Base-by-base conservation (phyloP, 768 basidiomycete genomes). In the Infundibulicybe gibba region DNA sequence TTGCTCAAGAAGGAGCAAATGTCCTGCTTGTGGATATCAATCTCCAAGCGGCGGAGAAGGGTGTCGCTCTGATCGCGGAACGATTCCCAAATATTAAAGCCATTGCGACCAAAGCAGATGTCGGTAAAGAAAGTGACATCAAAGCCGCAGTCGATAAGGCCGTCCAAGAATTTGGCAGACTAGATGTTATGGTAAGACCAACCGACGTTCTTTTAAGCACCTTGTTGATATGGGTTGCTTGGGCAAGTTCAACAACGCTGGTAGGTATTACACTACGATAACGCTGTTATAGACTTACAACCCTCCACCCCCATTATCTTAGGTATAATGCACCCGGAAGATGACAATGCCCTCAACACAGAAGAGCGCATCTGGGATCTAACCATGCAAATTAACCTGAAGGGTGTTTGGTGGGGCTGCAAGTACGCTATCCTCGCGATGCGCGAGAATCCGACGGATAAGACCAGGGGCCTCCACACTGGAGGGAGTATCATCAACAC, bases 331-430 rank as follows among this genome's bases (percentile, higher is more conserved):
- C 97, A 97, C 62, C 85, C 92, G 14, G 81, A 74, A 9, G 95
- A 99, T 56, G 95, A 97, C 61, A 85, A 93, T 61, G 97, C 95
- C 11, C 72, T 97, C 59, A 95, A 92, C 64, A 99, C 97, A 14
- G 93, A 95, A 61, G 97, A 99, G 68, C 80, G 77, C 43, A 92
- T 98, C 66, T 99, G 97, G 95, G 90, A 91, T 61, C 72, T 92
- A 48, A 92, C 90, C 2, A 90, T 90, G 85, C 79, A 85, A 52
- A 83, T 97, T 72, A 98, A 98, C 65, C 81, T 95, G 60, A 99
- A 98, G 69, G 97, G 97, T 43, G 97, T 98, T 49, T 98, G 95
- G 97, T 99, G 87, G 85, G 97, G 97, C 30, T 94, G 89, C 77
- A 98, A 97, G 69, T 86, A 98, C 60, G 97, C 95, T 5, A 94